Percentiles rank a stretch among this genome's conserved stretches.
Conservation (phyloP, 2,329 filamentous ascomycete genomes). For the Amauroascus verrucosus region DNA sequence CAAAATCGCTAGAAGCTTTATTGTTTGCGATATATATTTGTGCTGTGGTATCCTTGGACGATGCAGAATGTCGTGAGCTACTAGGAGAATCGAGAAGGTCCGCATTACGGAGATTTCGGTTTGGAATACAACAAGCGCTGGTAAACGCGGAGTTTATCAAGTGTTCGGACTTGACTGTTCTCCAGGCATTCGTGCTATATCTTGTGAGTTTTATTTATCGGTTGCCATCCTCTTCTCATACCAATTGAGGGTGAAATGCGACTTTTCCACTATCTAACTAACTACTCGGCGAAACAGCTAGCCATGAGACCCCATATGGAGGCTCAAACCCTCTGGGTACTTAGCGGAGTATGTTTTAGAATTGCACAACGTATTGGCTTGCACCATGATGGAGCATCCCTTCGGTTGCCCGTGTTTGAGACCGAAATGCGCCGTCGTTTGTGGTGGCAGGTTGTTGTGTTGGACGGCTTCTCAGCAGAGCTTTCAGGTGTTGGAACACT, state of each 20-base stretch:
- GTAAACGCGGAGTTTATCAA: constrained; percentile 35
- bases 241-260: constrained; percentile 39
- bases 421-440: constrained; percentile 60
- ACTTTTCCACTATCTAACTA: background rate
- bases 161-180: constrained; percentile 35
- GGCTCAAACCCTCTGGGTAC: constrained; percentile 12
- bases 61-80: too few relatives aligned
- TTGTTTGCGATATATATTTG: constrained; percentile 60
- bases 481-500: constrained; percentile 44
- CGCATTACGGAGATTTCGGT: constrained; percentile 35
- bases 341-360: constrained; percentile 55
- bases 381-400: constrained; percentile 51
- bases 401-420: constrained; percentile 43
- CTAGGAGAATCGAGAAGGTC: too few relatives aligned
- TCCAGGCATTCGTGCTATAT: too few relatives aligned
- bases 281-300: constrained; percentile 32
- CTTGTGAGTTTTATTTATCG: too few relatives aligned
- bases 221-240: constrained; percentile 46
- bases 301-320: constrained; percentile 10
- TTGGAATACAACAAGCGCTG: constrained; percentile 41
- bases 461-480: constrained; percentile 60
- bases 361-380: constrained; percentile 59
- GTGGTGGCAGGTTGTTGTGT: constrained; percentile 62
- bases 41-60: constrained; percentile 46
- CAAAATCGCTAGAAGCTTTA: constrained; percentile 28